A percentile compares a stretch with the other conserved stretches of the same genome.
These are phyloP conservation scores for Craspedostauros australis DNA, from an alignment of 108 stramenopile genomes.

Conservation along the genomic window DNA sequence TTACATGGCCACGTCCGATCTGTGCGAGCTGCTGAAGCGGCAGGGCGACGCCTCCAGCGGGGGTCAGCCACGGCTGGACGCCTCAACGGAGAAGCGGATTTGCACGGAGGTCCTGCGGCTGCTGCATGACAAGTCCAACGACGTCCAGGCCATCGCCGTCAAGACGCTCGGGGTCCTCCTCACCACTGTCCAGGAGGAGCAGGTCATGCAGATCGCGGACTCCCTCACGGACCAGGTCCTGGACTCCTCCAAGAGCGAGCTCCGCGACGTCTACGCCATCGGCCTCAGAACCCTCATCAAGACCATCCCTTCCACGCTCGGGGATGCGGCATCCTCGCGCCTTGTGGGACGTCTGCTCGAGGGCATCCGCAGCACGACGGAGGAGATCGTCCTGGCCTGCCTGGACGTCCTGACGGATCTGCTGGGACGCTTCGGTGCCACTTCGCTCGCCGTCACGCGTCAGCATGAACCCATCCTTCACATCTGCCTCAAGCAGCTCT, in stretches of 20 bases:
- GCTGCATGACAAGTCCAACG: slow-evolving; percentile 91
- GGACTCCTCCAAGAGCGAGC: slow-evolving; percentile 80
- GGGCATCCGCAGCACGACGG: slow-evolving; percentile 52
- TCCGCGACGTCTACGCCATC: slow-evolving; percentile 97
- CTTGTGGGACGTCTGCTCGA: slow-evolving; percentile 74
- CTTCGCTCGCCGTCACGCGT: slow-evolving; percentile 40
- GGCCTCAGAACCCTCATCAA: slow-evolving; percentile 94
- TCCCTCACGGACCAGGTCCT: slow-evolving; percentile 90
- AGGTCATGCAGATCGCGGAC: slow-evolving; percentile 84
- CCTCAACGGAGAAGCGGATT: slow-evolving; percentile 81
- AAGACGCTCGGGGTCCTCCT: slow-evolving; percentile 92
- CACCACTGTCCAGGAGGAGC: slow-evolving; percentile 91
- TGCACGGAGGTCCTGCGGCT: slow-evolving; percentile 86
- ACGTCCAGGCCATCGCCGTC: slow-evolving; percentile 96
- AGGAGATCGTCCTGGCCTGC: slow-evolving; percentile 71
- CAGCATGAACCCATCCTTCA: slow-evolving; percentile 82
- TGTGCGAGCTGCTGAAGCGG: slow-evolving; percentile 86
- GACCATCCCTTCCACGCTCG: slow-evolving; percentile 84
- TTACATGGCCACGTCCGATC: slow-evolving; percentile 98
- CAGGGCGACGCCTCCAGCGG: slow-evolving; percentile 25
- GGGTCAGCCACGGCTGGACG: slow-evolving; percentile 37
- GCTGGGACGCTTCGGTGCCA: slow-evolving; percentile 82
- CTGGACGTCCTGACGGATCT: slow-evolving; percentile 91
- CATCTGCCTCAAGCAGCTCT: slow-evolving; percentile 64
- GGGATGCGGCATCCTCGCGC: slow-evolving; percentile 65